These are phyloP conservation scores for Boletus vinaceobasis DNA, from an alignment of 768 basidiomycete species.

Conservation along the genomic window DNA sequence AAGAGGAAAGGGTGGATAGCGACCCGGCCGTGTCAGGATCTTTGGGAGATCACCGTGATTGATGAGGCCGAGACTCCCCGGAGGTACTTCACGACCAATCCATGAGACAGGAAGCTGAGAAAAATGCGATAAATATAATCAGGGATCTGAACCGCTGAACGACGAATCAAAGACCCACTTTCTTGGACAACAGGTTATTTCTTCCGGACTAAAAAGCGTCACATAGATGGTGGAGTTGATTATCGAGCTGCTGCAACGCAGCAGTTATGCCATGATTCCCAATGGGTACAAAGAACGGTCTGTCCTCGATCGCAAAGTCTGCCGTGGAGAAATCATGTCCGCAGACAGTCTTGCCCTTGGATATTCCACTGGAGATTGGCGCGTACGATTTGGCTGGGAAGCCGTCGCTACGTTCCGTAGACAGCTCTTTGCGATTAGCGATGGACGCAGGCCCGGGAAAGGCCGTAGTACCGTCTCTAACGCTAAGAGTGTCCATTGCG, in stretches of 20 bases:
- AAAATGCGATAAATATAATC: neutral
- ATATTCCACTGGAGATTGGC: constrained; percentile 4
- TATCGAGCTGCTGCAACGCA: constrained; percentile 69
- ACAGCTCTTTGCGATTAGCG: constrained; percentile 25
- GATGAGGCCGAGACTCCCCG: constrained; percentile 70
- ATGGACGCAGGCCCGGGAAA: constrained; percentile 37
- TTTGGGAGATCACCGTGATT: constrained; percentile 83
- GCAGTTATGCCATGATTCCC: constrained; percentile 61
- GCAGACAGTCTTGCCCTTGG: constrained; percentile 14
- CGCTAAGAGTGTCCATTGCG: constrained; percentile 32
- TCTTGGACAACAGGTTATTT: constrained; percentile 57
- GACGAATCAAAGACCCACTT: constrained; percentile 33
- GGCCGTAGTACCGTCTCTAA: constrained; percentile 44
- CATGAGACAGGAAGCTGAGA: constrained; percentile 57
- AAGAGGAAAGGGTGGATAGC: constrained; percentile 72
- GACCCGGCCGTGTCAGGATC: constrained; percentile 67
- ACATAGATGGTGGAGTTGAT: constrained; percentile 43
- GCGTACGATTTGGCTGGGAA: constrained; percentile 22
- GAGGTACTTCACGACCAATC: constrained; percentile 68
- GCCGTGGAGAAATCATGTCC: constrained; percentile 42
- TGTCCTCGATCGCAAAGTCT: constrained; percentile 51
- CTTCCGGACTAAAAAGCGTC: constrained; percentile 48
- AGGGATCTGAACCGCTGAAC: neutral
- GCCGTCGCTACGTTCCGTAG: constrained; percentile 16
- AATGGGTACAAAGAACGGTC: constrained; percentile 72